A percentile compares a stretch with the other conserved stretches of the same genome.
phyloP scores from a whole-genome alignment of 1,284 basidiomycete species.

The Gymnopus androsaceus region DNA sequence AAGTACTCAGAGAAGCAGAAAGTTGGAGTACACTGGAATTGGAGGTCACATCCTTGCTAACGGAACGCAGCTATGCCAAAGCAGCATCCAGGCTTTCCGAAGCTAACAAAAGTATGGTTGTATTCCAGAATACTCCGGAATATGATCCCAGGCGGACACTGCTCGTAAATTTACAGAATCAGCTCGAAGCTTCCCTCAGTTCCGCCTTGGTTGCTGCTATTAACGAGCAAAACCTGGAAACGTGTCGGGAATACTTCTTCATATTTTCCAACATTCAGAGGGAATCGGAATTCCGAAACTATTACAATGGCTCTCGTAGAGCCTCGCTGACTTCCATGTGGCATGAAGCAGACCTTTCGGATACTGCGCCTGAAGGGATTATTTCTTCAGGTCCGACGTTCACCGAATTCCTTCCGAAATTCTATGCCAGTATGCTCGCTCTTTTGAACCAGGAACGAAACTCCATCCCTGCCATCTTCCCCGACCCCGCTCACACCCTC shows the following conservation, averaged over 20 bases:
- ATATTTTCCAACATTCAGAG: conserved; percentile 91
- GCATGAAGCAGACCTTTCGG: conserved; percentile 56
- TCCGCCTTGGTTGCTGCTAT: conserved; percentile 85
- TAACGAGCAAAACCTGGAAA: conserved; percentile 68
- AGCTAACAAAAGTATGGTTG: conserved; percentile 82
- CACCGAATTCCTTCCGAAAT: conserved; percentile 68
- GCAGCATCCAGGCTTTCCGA: conserved; percentile 88
- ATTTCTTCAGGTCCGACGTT: conserved; percentile 42
- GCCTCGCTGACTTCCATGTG: conserved; percentile 67
- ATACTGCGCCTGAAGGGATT: conserved; percentile 42
- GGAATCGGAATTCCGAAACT: conserved; percentile 87
- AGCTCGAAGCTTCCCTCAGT: conserved; percentile 87
- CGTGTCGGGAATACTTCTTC: conserved; percentile 76
- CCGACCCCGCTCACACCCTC: conserved; percentile 72
- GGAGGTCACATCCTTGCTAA: conserved; percentile 82
- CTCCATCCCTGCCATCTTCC: conserved; percentile 81
- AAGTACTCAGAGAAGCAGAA: conserved; percentile 88
- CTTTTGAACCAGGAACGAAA: conserved; percentile 73
- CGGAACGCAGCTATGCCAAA: conserved; percentile 78
- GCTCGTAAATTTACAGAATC: conserved; percentile 89
- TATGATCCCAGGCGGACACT: conserved; percentile 83
- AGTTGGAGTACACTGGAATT: conserved; percentile 92
- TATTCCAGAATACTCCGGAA: conserved; percentile 88
- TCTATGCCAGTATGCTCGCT: conserved; percentile 68
- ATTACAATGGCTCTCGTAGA: conserved; percentile 86